phyloP scores from a whole-genome alignment of 1,139 yeast species.

The Geotrichum restrictum region DNA sequence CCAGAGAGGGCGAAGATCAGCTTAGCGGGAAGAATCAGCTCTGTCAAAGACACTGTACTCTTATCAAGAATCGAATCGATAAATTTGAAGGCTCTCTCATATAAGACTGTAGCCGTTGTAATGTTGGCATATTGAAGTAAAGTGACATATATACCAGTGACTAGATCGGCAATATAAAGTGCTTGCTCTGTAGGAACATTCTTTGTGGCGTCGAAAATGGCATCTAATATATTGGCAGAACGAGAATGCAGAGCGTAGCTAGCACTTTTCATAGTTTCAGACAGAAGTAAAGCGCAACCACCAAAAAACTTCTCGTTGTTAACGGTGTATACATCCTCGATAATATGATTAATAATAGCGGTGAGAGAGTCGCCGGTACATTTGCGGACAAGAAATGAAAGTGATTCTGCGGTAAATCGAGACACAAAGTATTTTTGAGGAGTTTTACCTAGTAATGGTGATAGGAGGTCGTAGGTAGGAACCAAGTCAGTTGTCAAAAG shows the following conservation, averaged over 20 bases:
- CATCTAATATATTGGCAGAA: conserved; percentile 48
- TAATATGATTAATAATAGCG: conserved; percentile 48
- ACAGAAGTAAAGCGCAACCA: conserved; percentile 58
- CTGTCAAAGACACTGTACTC: conserved; percentile 10
- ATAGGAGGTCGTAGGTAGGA: conserved; percentile 62
- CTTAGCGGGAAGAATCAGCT: conserved; percentile 21
- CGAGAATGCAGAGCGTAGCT: conserved; percentile 73
- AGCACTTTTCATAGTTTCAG: conserved; percentile 74
- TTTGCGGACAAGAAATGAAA: conserved; percentile 78
- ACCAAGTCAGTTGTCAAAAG: conserved; percentile 56
- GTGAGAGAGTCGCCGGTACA: conserved; percentile 50
- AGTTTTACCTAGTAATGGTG: conserved; percentile 56
- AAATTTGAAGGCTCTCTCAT: conserved; percentile 31
- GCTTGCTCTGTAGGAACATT: conserved; percentile 23
- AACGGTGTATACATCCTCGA: conserved; percentile 44
- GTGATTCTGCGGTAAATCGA: conserved; percentile 85
- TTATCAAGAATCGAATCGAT: conserved; percentile 21
- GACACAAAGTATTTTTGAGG: conserved; percentile 59
- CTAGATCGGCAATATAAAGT: conserved; percentile 23
- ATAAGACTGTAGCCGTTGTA: conserved; percentile 49
- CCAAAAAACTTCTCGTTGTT: conserved; percentile 47
- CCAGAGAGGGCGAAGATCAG: conserved; percentile 36
- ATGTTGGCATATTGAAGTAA: conserved; percentile 60
- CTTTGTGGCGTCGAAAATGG: conserved; percentile 25
- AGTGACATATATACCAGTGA: conserved; percentile 35